Evolutionary conservation across 306 rosid species (phyloP), one percentile per base, ranked within the genome.

Genomic region (Glycine latifolia): DNA sequence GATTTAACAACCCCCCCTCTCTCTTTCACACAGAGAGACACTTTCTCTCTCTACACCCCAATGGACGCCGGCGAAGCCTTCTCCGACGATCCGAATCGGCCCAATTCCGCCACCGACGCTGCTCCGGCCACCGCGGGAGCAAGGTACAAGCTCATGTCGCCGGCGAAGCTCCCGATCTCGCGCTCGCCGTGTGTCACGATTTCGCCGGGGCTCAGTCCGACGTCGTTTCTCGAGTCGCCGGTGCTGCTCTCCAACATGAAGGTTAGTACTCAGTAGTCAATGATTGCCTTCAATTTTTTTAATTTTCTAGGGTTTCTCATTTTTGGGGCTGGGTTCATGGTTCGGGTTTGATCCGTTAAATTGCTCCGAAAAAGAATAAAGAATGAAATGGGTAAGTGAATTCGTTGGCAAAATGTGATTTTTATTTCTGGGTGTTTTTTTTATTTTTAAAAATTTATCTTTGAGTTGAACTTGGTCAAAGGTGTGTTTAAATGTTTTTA

Each of bases 111-210:
- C 2, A 66, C 80, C 2, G 82, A 52, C 4, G 87, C 65, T 12
- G 49, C 66, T 17, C 8, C 54, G 4, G 55, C 20, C 7, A 0
- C 60, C 10, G 78, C 79, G 11, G 87, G 85, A 33, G 99, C 99
- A 0, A 87, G 87, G 87, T 95, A 95, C 91, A 95, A 91, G 97
- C 93, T 89, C 74, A 83, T 93, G 91, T 91, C 98, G 2, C 99
- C 99, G 78, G 94, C 98, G 33, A 93, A 91, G 88, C 99, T 95
- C 20, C 99, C 99, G 92, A 93, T 96, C 99, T 89, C 98, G 66
- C 77, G 99, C 89, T 86, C 94, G 16, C 83, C 94, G 53, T 89
- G 94, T 74, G 87, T 92, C 65, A 91, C 94, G 71, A 90, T 93
- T 80, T 97, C 99, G 1, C 98, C 97, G 0, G 98, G 94, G 15